A percentile compares a stretch with the other conserved stretches of the same genome.
These are phyloP conservation scores for Andalucia godoyi DNA, from an alignment of 78 protist species.

Conservation along the genomic window DNA sequence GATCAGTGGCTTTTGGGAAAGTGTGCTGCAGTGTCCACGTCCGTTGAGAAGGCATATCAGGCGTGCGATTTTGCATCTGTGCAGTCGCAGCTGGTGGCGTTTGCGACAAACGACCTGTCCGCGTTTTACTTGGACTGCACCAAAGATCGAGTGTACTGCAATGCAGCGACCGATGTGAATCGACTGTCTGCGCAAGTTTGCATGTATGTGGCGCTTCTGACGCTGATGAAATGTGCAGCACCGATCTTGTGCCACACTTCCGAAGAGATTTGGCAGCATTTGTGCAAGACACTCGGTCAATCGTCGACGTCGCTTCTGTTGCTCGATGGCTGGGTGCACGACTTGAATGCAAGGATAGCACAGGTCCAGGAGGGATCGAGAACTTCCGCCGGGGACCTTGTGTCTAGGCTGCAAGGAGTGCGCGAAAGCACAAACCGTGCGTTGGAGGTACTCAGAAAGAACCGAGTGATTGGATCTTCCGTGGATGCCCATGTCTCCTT, in stretches of 20 bases:
- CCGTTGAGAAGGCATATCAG: conserved; percentile 26
- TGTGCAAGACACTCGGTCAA: neutral
- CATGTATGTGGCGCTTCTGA: neutral
- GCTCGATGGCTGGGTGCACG: neutral
- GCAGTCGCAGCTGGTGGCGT: neutral
- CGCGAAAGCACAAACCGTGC: neutral
- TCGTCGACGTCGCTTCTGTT: neutral
- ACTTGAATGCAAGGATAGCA: neutral
- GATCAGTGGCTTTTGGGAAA: no score
- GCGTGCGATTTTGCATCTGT: conserved; percentile 22
- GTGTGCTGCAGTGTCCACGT: neutral
- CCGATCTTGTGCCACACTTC: conserved; percentile 40
- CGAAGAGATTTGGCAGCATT: conserved; percentile 26
- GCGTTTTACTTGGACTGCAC: conserved; percentile 60
- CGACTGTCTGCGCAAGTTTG: conserved; percentile 43
- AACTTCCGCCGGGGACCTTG: neutral
- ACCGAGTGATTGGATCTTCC: neutral
- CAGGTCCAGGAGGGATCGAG: neutral
- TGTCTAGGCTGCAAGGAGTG: neutral
- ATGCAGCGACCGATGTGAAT: conserved; percentile 6
- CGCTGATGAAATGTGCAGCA: conserved; percentile 8
- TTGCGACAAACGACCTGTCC: conserved; percentile 43
- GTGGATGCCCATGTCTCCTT: neutral
- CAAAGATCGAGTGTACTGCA: conserved; percentile 63
- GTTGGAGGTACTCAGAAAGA: neutral